Percentiles rank a stretch among this genome's conserved stretches.
phyloP scores from a whole-genome alignment of 768 basidiomycete genomes.

The Boletus patriciae region DNA sequence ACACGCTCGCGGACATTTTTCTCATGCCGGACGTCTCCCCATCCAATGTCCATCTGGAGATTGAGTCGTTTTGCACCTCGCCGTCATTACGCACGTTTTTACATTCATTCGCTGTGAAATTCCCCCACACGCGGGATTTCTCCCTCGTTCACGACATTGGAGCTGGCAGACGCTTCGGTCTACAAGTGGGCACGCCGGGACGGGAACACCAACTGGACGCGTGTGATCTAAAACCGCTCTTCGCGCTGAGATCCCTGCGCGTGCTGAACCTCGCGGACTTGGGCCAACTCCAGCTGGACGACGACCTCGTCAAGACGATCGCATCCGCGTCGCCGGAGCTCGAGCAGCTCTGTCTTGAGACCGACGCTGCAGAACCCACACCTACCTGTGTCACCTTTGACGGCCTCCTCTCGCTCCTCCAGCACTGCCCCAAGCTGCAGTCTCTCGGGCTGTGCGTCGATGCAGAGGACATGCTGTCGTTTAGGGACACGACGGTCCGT shows the following conservation, averaged over 20 bases:
- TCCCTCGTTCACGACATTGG: slow-evolving; percentile 24
- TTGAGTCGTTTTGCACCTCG: slow-evolving; percentile 25
- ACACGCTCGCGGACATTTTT: slow-evolving; percentile 18
- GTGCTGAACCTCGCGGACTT: slow-evolving; percentile 15
- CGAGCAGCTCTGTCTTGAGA: slow-evolving; percentile 15
- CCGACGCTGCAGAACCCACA: neutral
- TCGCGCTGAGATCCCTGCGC: slow-evolving; percentile 13
- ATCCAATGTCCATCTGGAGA: slow-evolving; percentile 15
- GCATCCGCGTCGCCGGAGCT: slow-evolving; percentile 17
- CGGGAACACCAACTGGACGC: slow-evolving; percentile 17
- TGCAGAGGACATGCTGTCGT: slow-evolving; percentile 13
- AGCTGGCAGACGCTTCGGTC: slow-evolving; percentile 23
- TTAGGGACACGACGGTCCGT: slow-evolving; percentile 13
- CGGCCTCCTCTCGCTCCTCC: slow-evolving; percentile 22
- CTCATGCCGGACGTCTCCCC: slow-evolving; percentile 17
- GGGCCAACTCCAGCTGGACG: slow-evolving; percentile 15
- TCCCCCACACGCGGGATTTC: slow-evolving; percentile 13
- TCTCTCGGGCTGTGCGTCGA: slow-evolving; percentile 13
- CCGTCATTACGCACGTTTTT: slow-evolving; percentile 15
- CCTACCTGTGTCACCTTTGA: slow-evolving; percentile 15
- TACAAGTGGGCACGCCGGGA: slow-evolving; percentile 14
- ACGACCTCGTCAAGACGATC: slow-evolving; percentile 20
- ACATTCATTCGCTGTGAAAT: slow-evolving; percentile 7
- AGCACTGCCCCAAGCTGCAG: slow-evolving; percentile 18
- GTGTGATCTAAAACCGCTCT: slow-evolving; percentile 17